phyloP scores from a whole-genome alignment of 805 yeast species.

The Kazachstania africana region DNA sequence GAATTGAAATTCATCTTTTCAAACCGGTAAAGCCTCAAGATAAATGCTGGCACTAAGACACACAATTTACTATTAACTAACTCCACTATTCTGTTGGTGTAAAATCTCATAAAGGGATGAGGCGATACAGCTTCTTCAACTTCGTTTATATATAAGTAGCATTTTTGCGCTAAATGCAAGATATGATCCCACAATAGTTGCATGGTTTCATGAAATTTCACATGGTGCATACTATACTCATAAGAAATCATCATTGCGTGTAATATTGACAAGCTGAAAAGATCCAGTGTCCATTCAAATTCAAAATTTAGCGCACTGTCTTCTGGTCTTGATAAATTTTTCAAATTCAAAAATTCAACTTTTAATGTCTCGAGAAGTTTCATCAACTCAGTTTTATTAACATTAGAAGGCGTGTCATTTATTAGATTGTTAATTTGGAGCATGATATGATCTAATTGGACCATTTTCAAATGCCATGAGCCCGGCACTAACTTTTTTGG shows the following conservation, averaged over 20 bases:
- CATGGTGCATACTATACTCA: constrained; percentile 9
- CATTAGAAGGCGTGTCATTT: constrained; percentile 13
- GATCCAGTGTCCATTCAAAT: constrained; percentile 11
- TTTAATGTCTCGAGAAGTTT: constrained; percentile 5
- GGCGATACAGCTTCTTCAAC: constrained; percentile 6
- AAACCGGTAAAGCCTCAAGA: constrained; percentile 15
- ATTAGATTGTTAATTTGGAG: constrained; percentile 10
- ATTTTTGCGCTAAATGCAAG: constrained; percentile 10
- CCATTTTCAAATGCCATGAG: constrained; percentile 14
- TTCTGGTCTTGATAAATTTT: not conserved
- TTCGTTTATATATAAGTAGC: constrained; percentile 12
- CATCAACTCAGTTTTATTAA: constrained; percentile 7
- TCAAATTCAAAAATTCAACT: constrained; percentile 6
- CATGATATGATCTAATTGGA: constrained; percentile 10
- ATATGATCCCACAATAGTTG: constrained; percentile 16
- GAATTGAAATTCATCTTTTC: constrained; percentile 4
- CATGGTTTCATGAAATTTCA: constrained; percentile 7
- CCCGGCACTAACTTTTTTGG: not conserved
- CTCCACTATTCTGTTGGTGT: constrained; percentile 20
- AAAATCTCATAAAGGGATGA: constrained; percentile 16
- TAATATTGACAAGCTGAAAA: constrained; percentile 11
- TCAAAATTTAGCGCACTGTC: constrained; percentile 12
- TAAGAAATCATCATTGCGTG: constrained; percentile 17
- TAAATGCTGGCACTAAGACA: constrained; percentile 17
- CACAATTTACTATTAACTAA: constrained; percentile 17